phyloP scores from a whole-genome alignment of 169 alveolate genomes.

The Plasmodium cynomolgi region DNA sequence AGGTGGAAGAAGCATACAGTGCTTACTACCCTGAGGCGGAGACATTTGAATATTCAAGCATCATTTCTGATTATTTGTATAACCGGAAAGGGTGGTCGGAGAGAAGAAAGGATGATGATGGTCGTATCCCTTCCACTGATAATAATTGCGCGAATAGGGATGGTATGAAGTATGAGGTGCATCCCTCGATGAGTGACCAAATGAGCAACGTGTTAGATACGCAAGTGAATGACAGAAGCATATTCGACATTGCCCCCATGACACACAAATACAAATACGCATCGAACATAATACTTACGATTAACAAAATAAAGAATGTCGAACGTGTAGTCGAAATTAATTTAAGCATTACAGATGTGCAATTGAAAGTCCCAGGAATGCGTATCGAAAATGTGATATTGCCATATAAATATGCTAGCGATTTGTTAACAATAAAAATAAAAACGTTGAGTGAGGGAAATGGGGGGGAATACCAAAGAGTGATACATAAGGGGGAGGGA shows the following conservation, averaged over 20 bases:
- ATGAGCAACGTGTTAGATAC: background rate
- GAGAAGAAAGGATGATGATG: background rate
- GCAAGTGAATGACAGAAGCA: constrained; percentile 40
- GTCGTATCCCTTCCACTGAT: background rate
- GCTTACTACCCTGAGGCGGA: background rate
- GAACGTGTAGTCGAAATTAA: constrained; percentile 48
- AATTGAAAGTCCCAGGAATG: constrained; percentile 67
- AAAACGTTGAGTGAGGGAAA: background rate
- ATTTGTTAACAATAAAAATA: constrained; percentile 39
- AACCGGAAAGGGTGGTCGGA: background rate
- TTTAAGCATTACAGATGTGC: constrained; percentile 34
- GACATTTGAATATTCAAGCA: constrained; percentile 24
- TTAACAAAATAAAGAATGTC: constrained; percentile 49
- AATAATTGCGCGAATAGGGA: background rate
- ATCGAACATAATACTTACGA: constrained; percentile 38
- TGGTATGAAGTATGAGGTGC: background rate
- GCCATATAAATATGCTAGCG: constrained; percentile 43
- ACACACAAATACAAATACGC: constrained; percentile 60
- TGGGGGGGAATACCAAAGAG: background rate
- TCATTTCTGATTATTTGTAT: constrained; percentile 19
- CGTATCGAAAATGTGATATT: constrained; percentile 48
- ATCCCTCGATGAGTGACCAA: background rate
- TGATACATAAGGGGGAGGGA: background rate
- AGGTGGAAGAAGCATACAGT: constrained; percentile 1
- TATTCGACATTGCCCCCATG: constrained; percentile 18